A percentile compares a stretch with the other conserved stretches of the same genome.
phyloP scores from a whole-genome alignment of 768 basidiomycete genomes.

The Rhodotorula sphaerocarpa region DNA sequence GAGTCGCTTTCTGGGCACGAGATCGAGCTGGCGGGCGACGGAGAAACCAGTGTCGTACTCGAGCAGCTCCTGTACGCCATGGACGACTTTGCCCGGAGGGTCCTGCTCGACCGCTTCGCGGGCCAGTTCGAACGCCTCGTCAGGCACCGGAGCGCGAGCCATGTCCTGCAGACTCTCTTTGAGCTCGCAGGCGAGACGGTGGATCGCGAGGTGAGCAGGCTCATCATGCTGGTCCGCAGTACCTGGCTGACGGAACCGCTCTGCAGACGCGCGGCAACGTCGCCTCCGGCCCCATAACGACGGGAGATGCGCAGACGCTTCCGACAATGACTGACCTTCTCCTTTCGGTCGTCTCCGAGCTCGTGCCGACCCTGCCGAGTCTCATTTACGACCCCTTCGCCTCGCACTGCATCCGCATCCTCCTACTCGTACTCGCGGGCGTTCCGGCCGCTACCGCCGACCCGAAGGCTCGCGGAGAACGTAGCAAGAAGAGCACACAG shows the following conservation, averaged over 20 bases:
- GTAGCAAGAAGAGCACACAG: slow-evolving; percentile 64
- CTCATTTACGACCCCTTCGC: slow-evolving; percentile 79
- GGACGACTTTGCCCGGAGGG: slow-evolving; percentile 90
- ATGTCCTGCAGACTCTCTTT: slow-evolving; percentile 35
- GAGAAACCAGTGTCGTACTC: slow-evolving; percentile 80
- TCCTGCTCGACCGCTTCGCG: slow-evolving; percentile 74
- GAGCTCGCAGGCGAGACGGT: slow-evolving; percentile 43
- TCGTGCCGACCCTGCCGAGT: slow-evolving; percentile 55
- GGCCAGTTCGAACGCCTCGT: slow-evolving; percentile 62
- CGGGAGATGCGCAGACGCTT: slow-evolving; percentile 31
- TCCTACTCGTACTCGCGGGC: slow-evolving; percentile 70
- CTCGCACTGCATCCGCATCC: slow-evolving; percentile 76
- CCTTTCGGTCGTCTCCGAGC: slow-evolving; percentile 52
- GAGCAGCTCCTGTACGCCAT: slow-evolving; percentile 86
- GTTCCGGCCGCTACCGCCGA: slow-evolving; percentile 11
- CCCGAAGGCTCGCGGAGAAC: slow-evolving; percentile 13
- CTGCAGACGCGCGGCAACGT: slow-evolving; percentile 34
- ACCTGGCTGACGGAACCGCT: too few species aligned
- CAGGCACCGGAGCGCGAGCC: slow-evolving; percentile 29
- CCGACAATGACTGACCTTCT: slow-evolving; percentile 44
- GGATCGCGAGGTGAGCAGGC: slow-evolving; percentile 46
- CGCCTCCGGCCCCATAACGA: slow-evolving; percentile 22
- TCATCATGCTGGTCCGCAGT: too few species aligned
- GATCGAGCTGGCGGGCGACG: slow-evolving; percentile 80
- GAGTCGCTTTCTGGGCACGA: slow-evolving; percentile 80